phyloP scores from a whole-genome alignment of 495 filamentous ascomycete genomes.

The Penicillium crystallinum region DNA sequence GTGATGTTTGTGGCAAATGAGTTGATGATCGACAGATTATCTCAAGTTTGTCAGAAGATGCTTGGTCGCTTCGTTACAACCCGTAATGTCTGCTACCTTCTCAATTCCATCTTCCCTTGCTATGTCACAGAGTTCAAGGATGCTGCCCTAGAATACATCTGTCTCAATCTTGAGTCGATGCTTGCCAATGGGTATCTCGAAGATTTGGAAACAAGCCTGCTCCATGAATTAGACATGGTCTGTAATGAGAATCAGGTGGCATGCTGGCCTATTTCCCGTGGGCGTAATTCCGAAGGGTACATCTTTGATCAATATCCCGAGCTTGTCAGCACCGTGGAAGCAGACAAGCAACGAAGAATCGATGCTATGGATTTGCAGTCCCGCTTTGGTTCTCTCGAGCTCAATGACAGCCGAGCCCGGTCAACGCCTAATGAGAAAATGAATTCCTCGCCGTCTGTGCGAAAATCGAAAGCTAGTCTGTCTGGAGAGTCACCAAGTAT shows the following conservation, averaged over 20 bases:
- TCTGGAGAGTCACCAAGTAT: conserved; percentile 42
- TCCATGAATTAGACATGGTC: conserved; percentile 69
- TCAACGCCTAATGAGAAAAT: conserved; percentile 47
- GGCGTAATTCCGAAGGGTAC: conserved; percentile 63
- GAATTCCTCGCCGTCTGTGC: conserved; percentile 45
- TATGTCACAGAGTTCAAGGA: conserved; percentile 83
- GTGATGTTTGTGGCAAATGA: conserved; percentile 89
- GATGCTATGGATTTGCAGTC: conserved; percentile 56
- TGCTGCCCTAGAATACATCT: conserved; percentile 83
- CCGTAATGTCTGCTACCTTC: conserved; percentile 77
- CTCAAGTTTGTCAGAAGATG: conserved; percentile 81
- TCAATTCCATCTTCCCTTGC: conserved; percentile 79
- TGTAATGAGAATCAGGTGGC: conserved; percentile 78
- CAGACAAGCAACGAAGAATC: conserved; percentile 51
- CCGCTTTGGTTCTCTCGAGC: conserved; percentile 56
- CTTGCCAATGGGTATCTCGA: conserved; percentile 55
- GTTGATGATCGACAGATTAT: conserved; percentile 87
- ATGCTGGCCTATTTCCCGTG: conserved; percentile 67
- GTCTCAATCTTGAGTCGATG: conserved; percentile 22
- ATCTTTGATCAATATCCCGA: conserved; percentile 69
- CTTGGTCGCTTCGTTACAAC: conserved; percentile 83
- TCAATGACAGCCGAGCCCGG: conserved; percentile 39
- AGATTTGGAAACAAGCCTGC: conserved; percentile 78
- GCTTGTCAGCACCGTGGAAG: conserved; percentile 47
- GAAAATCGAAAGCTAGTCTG: conserved; percentile 46